A percentile compares a stretch with the other conserved stretches of the same genome.
Evolutionary conservation across 2,329 filamentous ascomycete genomes (phyloP).

Genomic region (Aurifilum marmelostoma): DNA sequence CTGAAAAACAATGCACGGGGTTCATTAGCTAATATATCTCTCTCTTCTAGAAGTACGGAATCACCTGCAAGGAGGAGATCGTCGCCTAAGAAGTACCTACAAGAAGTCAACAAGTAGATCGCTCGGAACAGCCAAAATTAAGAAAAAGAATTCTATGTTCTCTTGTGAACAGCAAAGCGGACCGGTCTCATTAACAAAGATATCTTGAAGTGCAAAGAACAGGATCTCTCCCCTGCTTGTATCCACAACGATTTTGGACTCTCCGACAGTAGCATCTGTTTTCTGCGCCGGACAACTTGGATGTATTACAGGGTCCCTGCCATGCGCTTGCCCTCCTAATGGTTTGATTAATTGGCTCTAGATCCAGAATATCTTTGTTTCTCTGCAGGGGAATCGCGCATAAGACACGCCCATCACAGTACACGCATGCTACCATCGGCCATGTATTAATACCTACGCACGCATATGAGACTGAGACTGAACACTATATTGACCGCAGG

Average conservation of each 20-base stretch:
- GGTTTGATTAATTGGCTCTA: background rate
- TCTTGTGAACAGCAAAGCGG: background rate
- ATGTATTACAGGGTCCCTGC: background rate
- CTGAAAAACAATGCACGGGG: too few relatives aligned
- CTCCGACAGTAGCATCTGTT: background rate
- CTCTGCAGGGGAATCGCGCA: too few relatives aligned
- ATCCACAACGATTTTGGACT: too few relatives aligned
- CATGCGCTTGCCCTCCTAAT: background rate
- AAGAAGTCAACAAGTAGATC: background rate
- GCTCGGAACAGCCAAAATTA: background rate
- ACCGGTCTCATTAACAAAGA: background rate
- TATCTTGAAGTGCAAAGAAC: background rate
- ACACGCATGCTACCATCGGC: background rate
- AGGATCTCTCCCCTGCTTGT: too few relatives aligned
- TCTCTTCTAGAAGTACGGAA: constrained; percentile 4
- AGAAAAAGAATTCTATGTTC: background rate
- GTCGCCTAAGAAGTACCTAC: background rate
- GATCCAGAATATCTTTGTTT: too few relatives aligned
- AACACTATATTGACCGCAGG: background rate
- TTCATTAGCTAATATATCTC: background rate
- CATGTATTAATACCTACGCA: background rate
- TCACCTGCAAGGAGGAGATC: constrained; percentile 11
- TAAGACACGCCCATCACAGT: background rate
- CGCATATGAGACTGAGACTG: background rate
- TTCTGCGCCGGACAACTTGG: background rate